Percentiles rank a stretch among this genome's conserved stretches.
Conservation (phyloP, 352 stramenopile species). For the Chrysophaeum taylorii region DNA sequence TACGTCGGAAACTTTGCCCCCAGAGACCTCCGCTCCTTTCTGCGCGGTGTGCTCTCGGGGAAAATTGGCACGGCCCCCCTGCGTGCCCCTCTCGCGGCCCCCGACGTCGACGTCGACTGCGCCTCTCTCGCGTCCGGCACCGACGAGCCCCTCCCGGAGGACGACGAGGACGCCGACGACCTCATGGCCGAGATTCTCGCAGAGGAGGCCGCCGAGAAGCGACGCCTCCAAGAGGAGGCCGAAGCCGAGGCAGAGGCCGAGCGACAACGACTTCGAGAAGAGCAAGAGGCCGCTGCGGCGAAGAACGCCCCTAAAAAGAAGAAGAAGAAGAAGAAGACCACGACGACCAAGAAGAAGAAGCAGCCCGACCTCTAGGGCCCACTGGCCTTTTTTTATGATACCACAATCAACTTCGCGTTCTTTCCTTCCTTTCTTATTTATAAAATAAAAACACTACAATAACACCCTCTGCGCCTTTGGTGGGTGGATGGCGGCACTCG, state of each 20-base stretch:
- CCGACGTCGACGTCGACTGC: not conserved
- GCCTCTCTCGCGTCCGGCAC: not conserved
- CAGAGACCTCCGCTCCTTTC: not conserved
- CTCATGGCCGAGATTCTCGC: conserved; percentile 5
- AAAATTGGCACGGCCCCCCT: not conserved
- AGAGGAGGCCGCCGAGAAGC: not conserved
- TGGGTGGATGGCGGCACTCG: too few relatives aligned
- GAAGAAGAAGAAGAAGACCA: conserved; percentile 12
- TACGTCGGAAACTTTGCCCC: not conserved
- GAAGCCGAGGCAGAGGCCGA: not conserved
- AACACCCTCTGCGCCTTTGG: too few relatives aligned
- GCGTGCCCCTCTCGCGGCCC: not conserved
- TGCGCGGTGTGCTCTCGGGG: not conserved
- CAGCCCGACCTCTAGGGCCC: too few relatives aligned
- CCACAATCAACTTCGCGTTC: too few relatives aligned
- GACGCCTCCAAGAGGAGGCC: not conserved
- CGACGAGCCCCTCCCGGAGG: not conserved
- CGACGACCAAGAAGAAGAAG: not conserved
- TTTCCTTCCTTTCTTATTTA: too few relatives aligned
- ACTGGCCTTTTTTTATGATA: too few relatives aligned
- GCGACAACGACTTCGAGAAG: not conserved
- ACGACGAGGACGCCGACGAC: not conserved
- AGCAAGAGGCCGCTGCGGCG: not conserved
- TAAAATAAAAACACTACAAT: too few relatives aligned
- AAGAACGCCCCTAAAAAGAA: conserved; percentile 10